A percentile compares a stretch with the other conserved stretches of the same genome.
Evolutionary conservation across 2,329 filamentous ascomycete species (phyloP).

Genomic region (Clonostachys rhizophaga): DNA sequence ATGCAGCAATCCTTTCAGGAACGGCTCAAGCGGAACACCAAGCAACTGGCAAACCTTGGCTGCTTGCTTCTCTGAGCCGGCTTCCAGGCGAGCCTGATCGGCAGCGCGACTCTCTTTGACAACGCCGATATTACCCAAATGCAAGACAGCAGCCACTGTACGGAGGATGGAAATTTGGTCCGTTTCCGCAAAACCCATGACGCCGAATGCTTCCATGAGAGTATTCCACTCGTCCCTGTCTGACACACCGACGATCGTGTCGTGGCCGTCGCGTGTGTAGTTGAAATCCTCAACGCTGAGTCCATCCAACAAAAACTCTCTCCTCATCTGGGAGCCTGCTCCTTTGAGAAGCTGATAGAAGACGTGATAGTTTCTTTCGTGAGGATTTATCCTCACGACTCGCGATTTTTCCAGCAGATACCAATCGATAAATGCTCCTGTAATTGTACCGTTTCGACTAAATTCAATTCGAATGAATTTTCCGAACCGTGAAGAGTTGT

Average conservation of each 20-base stretch:
- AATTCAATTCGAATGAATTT: conserved; percentile 99
- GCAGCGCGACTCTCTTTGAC: conserved; percentile 85
- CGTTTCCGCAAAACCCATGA: conserved; percentile 88
- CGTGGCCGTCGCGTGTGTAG: conserved; percentile 88
- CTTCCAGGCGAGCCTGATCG: conserved; percentile 80
- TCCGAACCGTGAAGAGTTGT: conserved; percentile 97
- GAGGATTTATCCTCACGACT: conserved; percentile 80
- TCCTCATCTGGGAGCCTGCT: conserved; percentile 67
- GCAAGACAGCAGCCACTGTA: conserved; percentile 86
- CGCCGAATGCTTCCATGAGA: conserved; percentile 84
- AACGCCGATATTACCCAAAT: conserved; percentile 87
- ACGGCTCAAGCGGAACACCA: conserved; percentile 79
- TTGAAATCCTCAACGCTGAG: conserved; percentile 81
- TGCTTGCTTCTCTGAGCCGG: conserved; percentile 70
- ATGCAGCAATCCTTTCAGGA: conserved; percentile 83
- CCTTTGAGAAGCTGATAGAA: conserved; percentile 95
- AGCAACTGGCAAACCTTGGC: conserved; percentile 78
- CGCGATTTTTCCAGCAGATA: conserved; percentile 97
- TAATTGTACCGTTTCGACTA: conserved; percentile 80
- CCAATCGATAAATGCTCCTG: conserved; percentile 97
- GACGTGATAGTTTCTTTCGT: conserved; percentile 93
- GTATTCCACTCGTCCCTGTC: conserved; percentile 87
- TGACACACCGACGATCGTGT: conserved; percentile 84
- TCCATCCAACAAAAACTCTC: conserved; percentile 70
- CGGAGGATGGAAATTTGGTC: conserved; percentile 81